Percentiles rank a stretch among this genome's conserved stretches.
Conservation (phyloP, 768 basidiomycete genomes). For the Phaeotremella skinneri region DNA sequence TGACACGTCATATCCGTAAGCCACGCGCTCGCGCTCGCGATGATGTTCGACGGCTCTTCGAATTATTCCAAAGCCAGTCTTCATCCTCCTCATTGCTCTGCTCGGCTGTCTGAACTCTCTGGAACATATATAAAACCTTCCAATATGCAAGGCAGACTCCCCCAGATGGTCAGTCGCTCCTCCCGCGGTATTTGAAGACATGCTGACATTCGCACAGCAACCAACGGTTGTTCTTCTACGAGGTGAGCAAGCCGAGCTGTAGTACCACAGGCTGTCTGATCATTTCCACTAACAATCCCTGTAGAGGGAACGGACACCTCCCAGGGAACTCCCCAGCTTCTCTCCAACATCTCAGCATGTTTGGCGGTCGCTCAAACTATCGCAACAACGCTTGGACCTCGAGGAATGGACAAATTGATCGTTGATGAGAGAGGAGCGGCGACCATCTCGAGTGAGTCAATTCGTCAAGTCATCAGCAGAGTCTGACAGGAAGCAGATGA, state of each 20-base stretch:
- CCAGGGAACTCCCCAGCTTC: constrained; percentile 84
- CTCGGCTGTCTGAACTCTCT: too few species aligned
- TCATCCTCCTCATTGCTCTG: neutral
- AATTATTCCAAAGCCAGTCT: constrained; percentile 4
- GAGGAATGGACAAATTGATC: constrained; percentile 99
- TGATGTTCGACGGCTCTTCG: constrained; percentile 19
- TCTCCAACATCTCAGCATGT: constrained; percentile 96
- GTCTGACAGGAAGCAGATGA: constrained; percentile 58
- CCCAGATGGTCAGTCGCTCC: constrained; percentile 39
- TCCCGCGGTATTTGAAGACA: too few species aligned
- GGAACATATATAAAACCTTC: too few species aligned
- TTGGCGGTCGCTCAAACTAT: constrained; percentile 88
- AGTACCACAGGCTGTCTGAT: neutral
- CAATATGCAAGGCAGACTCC: constrained; percentile 47
- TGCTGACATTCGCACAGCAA: constrained; percentile 62
- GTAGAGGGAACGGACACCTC: constrained; percentile 90
- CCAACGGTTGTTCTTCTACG: constrained; percentile 93
- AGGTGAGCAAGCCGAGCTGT: constrained; percentile 24
- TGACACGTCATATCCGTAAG: neutral
- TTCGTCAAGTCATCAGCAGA: neutral
- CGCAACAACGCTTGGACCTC: constrained; percentile 89
- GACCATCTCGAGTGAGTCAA: constrained; percentile 74
- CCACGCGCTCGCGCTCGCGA: constrained; percentile 10
- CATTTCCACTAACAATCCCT: neutral
- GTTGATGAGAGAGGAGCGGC: constrained; percentile 91